Base-by-base conservation (phyloP, 2,329 filamentous ascomycete genomes). In the Geosmithia flava region DNA sequence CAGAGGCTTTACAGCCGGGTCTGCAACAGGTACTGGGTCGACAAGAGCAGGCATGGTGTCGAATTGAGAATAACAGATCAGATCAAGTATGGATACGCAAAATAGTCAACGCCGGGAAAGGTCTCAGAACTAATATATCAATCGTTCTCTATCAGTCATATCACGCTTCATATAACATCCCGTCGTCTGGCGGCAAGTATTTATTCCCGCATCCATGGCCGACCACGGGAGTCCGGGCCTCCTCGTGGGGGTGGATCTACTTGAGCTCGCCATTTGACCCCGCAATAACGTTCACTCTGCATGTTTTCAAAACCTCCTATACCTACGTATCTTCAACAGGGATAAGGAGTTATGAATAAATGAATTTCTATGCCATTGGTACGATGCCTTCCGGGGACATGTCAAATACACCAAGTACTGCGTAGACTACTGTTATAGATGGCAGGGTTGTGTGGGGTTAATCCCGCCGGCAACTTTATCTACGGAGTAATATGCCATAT, bases 1-100 rank as follows among this genome's bases (percentile, higher is more conserved):
- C 30, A 62, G 47, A 40, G 49, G 48, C 16, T 44, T 43, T 37
- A 16, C 11, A 11, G 33, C 33, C 33, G 33, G 3, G 11, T 37
- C 33, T 37, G 33, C 13, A 37, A 37, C 11, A 13, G 11, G 33
- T 13, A 37, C 33, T 37, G 33, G 33, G 33, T 37, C 33, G 11
- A 16, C 11, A 11, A 16, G 10, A 37, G 33, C 11, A 37, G 33
- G 11, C 33, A 37, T 37, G 6, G 33, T 37, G 33, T 37, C 3
- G 15, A 37, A 30, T n/a, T n/a, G n/a, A 27, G 23, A 8, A 8
- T 27, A 27, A 8, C 8, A 8, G 23, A 8, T 27, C 8, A 27
- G 23, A 27, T 27, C 23, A 27, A 27, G 23, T 27, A 27, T 27
- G 33, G 11, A 13, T 3, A 37, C 11, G 11, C 33, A 13, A 13